These are phyloP conservation scores for Immersiella caudata DNA, from an alignment of 495 filamentous ascomycete species.

Conservation along the genomic window DNA sequence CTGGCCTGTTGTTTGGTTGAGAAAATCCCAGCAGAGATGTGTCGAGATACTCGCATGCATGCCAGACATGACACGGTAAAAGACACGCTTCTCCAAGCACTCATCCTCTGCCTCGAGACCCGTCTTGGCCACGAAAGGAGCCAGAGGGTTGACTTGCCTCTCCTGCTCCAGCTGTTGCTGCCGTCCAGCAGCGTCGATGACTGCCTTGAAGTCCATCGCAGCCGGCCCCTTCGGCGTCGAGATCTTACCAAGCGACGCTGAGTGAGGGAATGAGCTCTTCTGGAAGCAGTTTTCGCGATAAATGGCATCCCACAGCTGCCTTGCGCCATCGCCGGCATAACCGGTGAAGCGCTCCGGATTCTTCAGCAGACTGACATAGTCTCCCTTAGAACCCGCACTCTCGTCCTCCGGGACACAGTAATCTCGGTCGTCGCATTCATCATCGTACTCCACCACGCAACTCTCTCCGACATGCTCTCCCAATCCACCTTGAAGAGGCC, in stretches of 20 bases:
- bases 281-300: constrained; percentile 98
- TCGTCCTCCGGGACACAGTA: constrained; percentile 98
- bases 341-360: constrained; percentile 97
- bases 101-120: constrained; percentile 79
- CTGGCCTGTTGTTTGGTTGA: constrained; percentile 91
- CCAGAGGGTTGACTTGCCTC: constrained; percentile 53
- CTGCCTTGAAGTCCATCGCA: constrained; percentile 78
- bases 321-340: constrained; percentile 78
- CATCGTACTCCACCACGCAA: constrained; percentile 95
- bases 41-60: constrained; percentile 98
- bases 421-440: constrained; percentile 95
- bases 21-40: constrained; percentile 93
- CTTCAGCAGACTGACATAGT: constrained; percentile 91
- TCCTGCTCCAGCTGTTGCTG: constrained; percentile 59
- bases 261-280: constrained; percentile 60
- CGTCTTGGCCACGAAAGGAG: constrained; percentile 52
- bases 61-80: constrained; percentile 89
- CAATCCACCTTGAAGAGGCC: constrained; percentile 78
- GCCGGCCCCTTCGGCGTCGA: constrained; percentile 60
- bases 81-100: constrained; percentile 96
- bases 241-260: constrained; percentile 45
- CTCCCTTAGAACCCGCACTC: constrained; percentile 79
- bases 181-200: constrained; percentile 72
- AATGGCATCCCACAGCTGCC: constrained; percentile 93
- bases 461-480: constrained; percentile 90